phyloP scores from a whole-genome alignment of 371 early-diverging fungal species.

The Syncephalastrum contaminatum region DNA sequence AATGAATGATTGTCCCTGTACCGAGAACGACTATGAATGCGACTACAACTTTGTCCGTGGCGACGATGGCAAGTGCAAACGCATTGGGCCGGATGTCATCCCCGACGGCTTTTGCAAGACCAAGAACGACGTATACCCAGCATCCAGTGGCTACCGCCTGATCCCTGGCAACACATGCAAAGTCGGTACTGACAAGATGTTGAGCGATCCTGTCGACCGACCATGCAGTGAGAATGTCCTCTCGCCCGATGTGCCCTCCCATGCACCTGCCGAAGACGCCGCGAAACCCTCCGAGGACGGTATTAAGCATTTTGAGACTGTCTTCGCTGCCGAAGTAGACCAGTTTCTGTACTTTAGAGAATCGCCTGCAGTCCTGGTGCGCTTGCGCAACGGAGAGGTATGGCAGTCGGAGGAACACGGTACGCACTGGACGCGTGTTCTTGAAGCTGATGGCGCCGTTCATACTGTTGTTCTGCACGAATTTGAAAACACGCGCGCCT shows the following conservation, averaged over 20 bases:
- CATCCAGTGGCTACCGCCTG: slow-evolving; percentile 85
- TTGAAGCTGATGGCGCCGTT: slow-evolving; percentile 39
- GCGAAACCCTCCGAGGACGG: slow-evolving; percentile 35
- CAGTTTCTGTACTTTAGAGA: slow-evolving; percentile 57
- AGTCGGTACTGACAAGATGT: slow-evolving; percentile 43
- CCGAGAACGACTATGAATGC: slow-evolving; percentile 89
- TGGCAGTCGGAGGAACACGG: slow-evolving; percentile 70
- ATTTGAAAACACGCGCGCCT: slow-evolving; percentile 58
- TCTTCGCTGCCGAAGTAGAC: slow-evolving; percentile 48
- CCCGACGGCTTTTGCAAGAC: slow-evolving; percentile 56
- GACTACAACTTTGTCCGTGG: slow-evolving; percentile 78
- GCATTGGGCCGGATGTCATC: slow-evolving; percentile 52
- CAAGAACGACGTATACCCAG: slow-evolving; percentile 66
- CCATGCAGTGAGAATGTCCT: slow-evolving; percentile 52
- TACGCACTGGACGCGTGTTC: slow-evolving; percentile 54
- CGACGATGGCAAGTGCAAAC: slow-evolving; percentile 54
- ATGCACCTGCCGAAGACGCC: slow-evolving; percentile 1
- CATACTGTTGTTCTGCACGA: slow-evolving; percentile 49
- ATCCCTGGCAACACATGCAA: slow-evolving; percentile 81
- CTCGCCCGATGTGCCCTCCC: slow-evolving; percentile 7
- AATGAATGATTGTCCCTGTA: slow-evolving; percentile 73
- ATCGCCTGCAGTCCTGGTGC: slow-evolving; percentile 54
- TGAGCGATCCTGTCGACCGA: slow-evolving; percentile 66
- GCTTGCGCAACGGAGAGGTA: slow-evolving; percentile 56
- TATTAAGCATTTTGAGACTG: slow-evolving; percentile 35